Evolutionary conservation across 179 eudicot genomes (phyloP).

Genomic region (Silene noctiflora): DNA sequence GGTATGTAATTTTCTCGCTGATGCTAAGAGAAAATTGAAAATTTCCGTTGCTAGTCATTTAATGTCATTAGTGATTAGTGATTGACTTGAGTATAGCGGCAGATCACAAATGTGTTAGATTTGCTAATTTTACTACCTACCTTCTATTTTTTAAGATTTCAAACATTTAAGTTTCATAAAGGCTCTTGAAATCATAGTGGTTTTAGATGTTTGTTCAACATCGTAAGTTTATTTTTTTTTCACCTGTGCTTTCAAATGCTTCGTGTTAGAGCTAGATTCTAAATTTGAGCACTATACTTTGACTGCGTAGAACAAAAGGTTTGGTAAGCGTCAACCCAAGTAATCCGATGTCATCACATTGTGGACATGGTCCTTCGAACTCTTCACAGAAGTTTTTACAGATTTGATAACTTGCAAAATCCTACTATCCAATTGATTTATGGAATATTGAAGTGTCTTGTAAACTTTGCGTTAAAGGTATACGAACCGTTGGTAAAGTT

Average conservation of each 20-base stretch:
- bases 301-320: not conserved
- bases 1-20: constrained; percentile 40
- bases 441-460: not conserved
- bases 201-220: not conserved
- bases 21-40: not conserved
- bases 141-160: not conserved
- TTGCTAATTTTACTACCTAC: not conserved
- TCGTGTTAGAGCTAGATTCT: not conserved
- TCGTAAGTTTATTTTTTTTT: not conserved
- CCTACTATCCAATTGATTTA: not conserved
- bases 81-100: too few relatives aligned
- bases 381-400: not conserved
- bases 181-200: not conserved
- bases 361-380: not conserved
- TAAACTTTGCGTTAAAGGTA: not conserved
- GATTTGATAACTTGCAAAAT: not conserved
- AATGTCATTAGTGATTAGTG: too few relatives aligned
- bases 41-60: too few relatives aligned
- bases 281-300: not conserved
- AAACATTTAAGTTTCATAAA: not conserved
- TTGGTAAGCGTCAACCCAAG: not conserved
- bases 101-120: not conserved
- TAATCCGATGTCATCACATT: not conserved
- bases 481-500: not conserved
- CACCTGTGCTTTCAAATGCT: not conserved